Base-by-base conservation (phyloP, 805 yeast genomes). In the Sugiyamaella americana region DNA sequence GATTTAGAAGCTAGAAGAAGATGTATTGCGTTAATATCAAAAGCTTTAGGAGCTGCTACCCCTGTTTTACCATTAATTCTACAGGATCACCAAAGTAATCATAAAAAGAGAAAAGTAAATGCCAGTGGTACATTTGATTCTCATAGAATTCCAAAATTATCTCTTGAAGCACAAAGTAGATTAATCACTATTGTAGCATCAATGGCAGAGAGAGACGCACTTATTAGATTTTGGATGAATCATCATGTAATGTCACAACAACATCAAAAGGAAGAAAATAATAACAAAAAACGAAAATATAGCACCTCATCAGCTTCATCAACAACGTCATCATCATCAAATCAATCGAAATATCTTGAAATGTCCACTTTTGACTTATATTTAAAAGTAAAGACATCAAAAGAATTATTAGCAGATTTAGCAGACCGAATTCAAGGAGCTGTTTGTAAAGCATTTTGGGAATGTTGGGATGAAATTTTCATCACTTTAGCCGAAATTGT, bases 361-460 rank as follows among this genome's bases (percentile, higher is more conserved):
- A 40, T 40, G 44, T 44, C 50, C n/a, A 49, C 57, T 16, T 41
- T 53, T 26, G 51, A 50, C 13, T 48, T 55, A 13, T 54, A 52
- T 44, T 24, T 54, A 6, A 48, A 51, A 35, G 49, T 55, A 45
- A 54, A 56, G 43, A 48, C 48, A 10, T 47, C 50, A 43, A 48
- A 51, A 40, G 61, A 59, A 41, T 50, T 56, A 17, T 50, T 59
- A 37, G 44, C 49, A 20, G 63, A 59, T 43, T 50, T 59, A 13
- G 55, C 56, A 10, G 60, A 57, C 43, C 47, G 63, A 2, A 47
- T 56, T 37, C 63, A 60, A 44, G 62, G 64, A 22, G 62, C 60
- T 19, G 51, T 56, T 23, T 55, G 61, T 51, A 51, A 49, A 42
- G 66, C 63, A 21, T 62, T 62, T 44, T 62, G 66, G 66, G 63